Evolutionary conservation across 2,329 filamentous ascomycete species (phyloP).

Genomic region (Colletotrichum gloeosporioides): DNA sequence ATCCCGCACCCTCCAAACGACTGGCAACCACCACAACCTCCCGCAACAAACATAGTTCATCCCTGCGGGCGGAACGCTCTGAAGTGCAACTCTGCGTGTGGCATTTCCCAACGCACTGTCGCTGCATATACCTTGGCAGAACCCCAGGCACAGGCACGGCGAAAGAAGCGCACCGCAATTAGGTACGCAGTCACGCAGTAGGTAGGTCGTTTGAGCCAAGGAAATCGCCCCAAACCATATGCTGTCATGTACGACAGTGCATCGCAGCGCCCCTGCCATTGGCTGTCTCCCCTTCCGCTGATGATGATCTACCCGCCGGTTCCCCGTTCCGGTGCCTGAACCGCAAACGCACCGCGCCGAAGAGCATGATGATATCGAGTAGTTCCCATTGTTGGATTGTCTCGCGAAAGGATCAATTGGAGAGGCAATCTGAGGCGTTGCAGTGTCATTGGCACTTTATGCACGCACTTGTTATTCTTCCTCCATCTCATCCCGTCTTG

Average conservation of each 20-base stretch:
- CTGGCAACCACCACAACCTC: not conserved
- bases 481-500: not conserved
- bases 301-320: not conserved
- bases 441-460: not conserved
- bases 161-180: not conserved
- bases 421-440: not conserved
- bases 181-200: not conserved
- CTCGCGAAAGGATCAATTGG: not conserved
- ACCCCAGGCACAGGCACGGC: not conserved
- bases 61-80: not conserved
- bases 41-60: not conserved
- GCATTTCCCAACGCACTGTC: not conserved
- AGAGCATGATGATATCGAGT: not conserved
- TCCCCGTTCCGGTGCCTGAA: not conserved
- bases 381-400: not conserved
- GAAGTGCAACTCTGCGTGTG: not conserved
- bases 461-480: not conserved
- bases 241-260: not conserved
- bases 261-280: not conserved
- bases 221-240: not conserved
- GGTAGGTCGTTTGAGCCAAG: constrained; percentile 14
- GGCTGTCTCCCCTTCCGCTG: not conserved
- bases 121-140: not conserved
- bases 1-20: not conserved
- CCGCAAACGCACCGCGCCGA: not conserved